Percentiles rank a stretch among this genome's conserved stretches.
Evolutionary conservation across 1,284 basidiomycete genomes (phyloP).

Genomic region (Termitomyces sp.): DNA sequence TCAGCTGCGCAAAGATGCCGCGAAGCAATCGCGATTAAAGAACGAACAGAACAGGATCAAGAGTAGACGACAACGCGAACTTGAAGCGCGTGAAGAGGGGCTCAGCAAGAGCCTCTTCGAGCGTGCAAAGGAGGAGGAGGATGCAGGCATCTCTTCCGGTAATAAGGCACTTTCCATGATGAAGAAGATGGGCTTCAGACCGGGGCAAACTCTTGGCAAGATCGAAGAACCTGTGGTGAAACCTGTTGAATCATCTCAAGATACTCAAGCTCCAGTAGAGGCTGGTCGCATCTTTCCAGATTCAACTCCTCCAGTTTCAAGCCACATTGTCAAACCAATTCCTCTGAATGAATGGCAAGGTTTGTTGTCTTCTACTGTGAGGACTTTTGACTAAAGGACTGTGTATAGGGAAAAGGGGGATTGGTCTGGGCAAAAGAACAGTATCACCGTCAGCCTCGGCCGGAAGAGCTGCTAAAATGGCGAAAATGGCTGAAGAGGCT

Average conservation of each 20-base stretch:
- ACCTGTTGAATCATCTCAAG: constrained; percentile 11
- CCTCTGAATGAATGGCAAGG: constrained; percentile 75
- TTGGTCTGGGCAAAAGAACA: constrained; percentile 66
- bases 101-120: constrained; percentile 75
- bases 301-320: neutral
- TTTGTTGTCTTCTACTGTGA: constrained; percentile 20
- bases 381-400: constrained; percentile 6
- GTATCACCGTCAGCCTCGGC: constrained; percentile 52
- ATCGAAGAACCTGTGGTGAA: constrained; percentile 23
- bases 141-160: constrained; percentile 33
- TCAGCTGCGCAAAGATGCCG: constrained; percentile 60
- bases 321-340: constrained; percentile 58
- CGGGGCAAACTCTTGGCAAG: constrained; percentile 69
- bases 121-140: constrained; percentile 60
- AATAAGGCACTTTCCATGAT: constrained; percentile 81
- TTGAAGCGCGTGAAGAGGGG: constrained; percentile 72
- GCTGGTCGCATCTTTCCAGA: neutral
- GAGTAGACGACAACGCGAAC: constrained; percentile 60
- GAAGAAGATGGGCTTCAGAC: constrained; percentile 87
- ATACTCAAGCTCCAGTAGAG: constrained; percentile 7
- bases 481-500: constrained; percentile 46
- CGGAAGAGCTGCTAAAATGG: constrained; percentile 69
- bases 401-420: constrained; percentile 64
- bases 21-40: constrained; percentile 49
- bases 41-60: constrained; percentile 63